phyloP scores from a whole-genome alignment of 768 basidiomycete genomes.

The Austroboletus festivus region DNA sequence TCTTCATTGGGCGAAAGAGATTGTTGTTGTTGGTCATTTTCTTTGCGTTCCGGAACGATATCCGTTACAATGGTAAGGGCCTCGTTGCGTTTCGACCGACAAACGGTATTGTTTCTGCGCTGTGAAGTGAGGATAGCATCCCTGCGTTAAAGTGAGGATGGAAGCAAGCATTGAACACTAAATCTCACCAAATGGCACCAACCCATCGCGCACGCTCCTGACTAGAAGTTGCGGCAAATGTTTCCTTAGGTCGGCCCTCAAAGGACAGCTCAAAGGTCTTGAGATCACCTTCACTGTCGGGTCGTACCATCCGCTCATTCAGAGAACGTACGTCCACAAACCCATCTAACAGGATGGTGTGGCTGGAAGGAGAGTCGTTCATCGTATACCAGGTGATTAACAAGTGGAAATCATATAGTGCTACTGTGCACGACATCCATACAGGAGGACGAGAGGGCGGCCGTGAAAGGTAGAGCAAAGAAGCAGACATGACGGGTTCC shows the following conservation, averaged over 20 bases:
- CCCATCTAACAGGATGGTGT: conserved; percentile 45
- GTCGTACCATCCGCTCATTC: conserved; percentile 45
- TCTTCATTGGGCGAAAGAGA: conserved; percentile 17
- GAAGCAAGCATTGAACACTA: not conserved
- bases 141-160: conserved; percentile 35
- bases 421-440: conserved; percentile 49
- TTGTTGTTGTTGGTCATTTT: conserved; percentile 1
- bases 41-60: not conserved
- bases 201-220: conserved; percentile 72
- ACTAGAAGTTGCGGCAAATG: conserved; percentile 59
- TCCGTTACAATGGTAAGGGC: conserved; percentile 19
- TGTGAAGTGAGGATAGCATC: conserved; percentile 50
- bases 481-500: conserved; percentile 9
- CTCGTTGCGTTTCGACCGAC: not conserved
- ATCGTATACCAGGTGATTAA: conserved; percentile 47
- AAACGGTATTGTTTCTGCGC: conserved; percentile 13
- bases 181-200: conserved; percentile 64
- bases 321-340: conserved; percentile 68
- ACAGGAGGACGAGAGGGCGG: conserved; percentile 33
- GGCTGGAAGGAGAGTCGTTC: conserved; percentile 39
- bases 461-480: conserved; percentile 49
- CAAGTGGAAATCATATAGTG: conserved; percentile 39
- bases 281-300: conserved; percentile 39
- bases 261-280: conserved; percentile 68
- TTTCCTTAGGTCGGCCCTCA: conserved; percentile 48